These are phyloP conservation scores for Lentinus polychrous DNA, from an alignment of 1,284 basidiomycete species.

Conservation along the genomic window DNA sequence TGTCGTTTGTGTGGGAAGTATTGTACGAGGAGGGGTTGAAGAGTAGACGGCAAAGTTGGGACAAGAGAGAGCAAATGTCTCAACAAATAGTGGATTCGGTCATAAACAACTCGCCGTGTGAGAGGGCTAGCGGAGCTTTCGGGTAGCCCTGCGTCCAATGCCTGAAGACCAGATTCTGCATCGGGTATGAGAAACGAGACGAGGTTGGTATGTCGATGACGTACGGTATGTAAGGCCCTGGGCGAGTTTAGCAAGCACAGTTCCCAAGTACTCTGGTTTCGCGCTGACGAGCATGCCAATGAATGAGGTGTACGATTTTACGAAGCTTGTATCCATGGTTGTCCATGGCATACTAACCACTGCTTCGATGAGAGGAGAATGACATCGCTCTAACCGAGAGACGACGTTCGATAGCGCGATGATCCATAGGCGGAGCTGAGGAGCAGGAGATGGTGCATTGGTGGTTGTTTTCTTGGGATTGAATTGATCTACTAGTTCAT, in stretches of 20 bases:
- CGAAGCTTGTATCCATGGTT: slow-evolving; percentile 76
- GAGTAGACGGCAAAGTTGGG: slow-evolving; percentile 80
- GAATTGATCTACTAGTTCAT: slow-evolving; percentile 69
- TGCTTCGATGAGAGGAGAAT: slow-evolving; percentile 82
- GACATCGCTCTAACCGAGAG: slow-evolving; percentile 73
- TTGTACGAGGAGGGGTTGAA: slow-evolving; percentile 79
- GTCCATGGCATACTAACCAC: slow-evolving; percentile 91
- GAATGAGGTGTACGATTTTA: slow-evolving; percentile 82
- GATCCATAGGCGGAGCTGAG: slow-evolving; percentile 68
- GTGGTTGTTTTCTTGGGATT: slow-evolving; percentile 39
- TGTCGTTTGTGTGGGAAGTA: slow-evolving; percentile 95
- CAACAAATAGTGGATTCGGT: slow-evolving; percentile 82
- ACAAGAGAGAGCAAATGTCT: slow-evolving; percentile 83
- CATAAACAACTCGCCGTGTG: slow-evolving; percentile 80
- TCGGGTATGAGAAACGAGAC: slow-evolving; percentile 4
- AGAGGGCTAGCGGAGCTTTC: slow-evolving; percentile 64
- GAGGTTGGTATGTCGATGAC: slow-evolving; percentile 25
- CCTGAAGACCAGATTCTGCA: slow-evolving; percentile 64
- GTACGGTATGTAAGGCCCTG: slow-evolving; percentile 86
- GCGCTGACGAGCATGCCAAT: slow-evolving; percentile 91
- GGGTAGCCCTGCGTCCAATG: slow-evolving; percentile 46
- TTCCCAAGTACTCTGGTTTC: slow-evolving; percentile 86
- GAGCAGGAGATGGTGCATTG: slow-evolving; percentile 34
- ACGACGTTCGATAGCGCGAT: slow-evolving; percentile 74
- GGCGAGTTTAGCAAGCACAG: slow-evolving; percentile 77